Evolutionary conservation across 495 filamentous ascomycete species (phyloP), one percentile per base, ranked within the genome.

Genomic region (Neurospora tetrasperma): DNA sequence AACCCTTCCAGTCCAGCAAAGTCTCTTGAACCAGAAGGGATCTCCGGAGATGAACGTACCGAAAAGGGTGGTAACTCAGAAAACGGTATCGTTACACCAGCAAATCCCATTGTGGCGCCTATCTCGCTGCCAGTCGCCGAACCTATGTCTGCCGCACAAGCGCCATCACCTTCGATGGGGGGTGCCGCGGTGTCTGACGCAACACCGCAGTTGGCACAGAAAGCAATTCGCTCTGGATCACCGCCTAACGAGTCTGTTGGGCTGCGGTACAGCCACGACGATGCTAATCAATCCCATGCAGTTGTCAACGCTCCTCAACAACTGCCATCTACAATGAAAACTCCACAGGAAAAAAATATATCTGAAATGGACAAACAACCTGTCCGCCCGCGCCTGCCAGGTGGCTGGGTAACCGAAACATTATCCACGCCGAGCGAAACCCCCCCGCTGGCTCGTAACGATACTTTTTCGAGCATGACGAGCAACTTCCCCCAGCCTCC

Each of bases 351-450:
- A 41, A 69, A 76, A 5, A 71, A 76, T 48, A 54, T 70, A 62
- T n/a, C 8, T 42, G 70, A 71, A n/a, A 76, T 77, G 43, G 75
- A 74, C 74, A 78, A 82, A 72, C 87, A 81, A 66, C 85, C 87
- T 31, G 23, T 71, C 69, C 82, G 89, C 69, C 90, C 90, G 40
- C 84, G 84, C 42, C 78, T 92, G 42, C 90, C 90, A 20, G 90
- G 90, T 11, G 86, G 84, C 69, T 92, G 89, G 90, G 87, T 88
- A 42, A 87, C 89, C 18, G 90, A 86, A 76, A 86, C 85, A 39
- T 83, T 84, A 8, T 81, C 80, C 59, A 76, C 74, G 16, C 77
- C 79, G 35, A 76, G 76, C 5, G 79, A 81, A 35, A 43, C 39
- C 3, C 68, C 71, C 42, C 75, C 77, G 16, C 72, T 81, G 42